Percentiles rank a stretch among this genome's conserved stretches.
These are phyloP conservation scores for Russula vinacea DNA, from an alignment of 768 basidiomycete species.

Conservation along the genomic window DNA sequence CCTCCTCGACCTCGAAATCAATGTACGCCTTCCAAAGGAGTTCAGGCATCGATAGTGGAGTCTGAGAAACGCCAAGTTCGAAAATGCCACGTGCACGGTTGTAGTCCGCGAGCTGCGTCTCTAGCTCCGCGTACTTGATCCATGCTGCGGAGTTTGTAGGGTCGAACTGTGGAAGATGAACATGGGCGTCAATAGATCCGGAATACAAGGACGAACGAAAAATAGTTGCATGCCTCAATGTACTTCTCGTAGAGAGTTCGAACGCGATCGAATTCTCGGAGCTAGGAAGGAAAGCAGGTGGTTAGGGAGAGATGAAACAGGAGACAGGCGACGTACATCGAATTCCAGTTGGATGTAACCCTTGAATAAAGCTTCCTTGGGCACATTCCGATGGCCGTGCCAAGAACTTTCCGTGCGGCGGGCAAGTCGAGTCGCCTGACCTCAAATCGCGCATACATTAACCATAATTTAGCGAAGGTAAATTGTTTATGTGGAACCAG, in stretches of 20 bases:
- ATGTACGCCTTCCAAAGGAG: constrained; percentile 93
- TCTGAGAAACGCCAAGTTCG: constrained; percentile 83
- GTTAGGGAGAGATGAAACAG: constrained; percentile 6
- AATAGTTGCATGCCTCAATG: constrained; percentile 61
- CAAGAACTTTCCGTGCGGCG: constrained; percentile 86
- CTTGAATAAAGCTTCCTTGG: constrained; percentile 93
- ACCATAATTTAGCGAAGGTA: constrained; percentile 97
- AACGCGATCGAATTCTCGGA: constrained; percentile 94
- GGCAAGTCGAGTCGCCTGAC: constrained; percentile 75
- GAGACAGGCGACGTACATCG: constrained; percentile 48
- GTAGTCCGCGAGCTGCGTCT: constrained; percentile 82
- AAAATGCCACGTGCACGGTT: constrained; percentile 89
- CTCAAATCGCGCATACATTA: constrained; percentile 90
- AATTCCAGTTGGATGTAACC: constrained; percentile 94
- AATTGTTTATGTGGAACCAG: constrained; percentile 96
- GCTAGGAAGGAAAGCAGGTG: constrained; percentile 40
- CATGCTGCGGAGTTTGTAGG: constrained; percentile 88
- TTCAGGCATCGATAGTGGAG: constrained; percentile 91
- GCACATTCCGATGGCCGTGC: constrained; percentile 90
- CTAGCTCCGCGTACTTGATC: constrained; percentile 95
- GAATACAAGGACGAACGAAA: background rate
- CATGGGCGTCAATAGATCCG: background rate
- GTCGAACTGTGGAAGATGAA: constrained; percentile 56
- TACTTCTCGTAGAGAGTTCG: constrained; percentile 91
- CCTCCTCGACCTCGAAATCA: constrained; percentile 94